Evolutionary conservation across 805 yeast species (phyloP).

Genomic region (Cyberlindnera maclurae): DNA sequence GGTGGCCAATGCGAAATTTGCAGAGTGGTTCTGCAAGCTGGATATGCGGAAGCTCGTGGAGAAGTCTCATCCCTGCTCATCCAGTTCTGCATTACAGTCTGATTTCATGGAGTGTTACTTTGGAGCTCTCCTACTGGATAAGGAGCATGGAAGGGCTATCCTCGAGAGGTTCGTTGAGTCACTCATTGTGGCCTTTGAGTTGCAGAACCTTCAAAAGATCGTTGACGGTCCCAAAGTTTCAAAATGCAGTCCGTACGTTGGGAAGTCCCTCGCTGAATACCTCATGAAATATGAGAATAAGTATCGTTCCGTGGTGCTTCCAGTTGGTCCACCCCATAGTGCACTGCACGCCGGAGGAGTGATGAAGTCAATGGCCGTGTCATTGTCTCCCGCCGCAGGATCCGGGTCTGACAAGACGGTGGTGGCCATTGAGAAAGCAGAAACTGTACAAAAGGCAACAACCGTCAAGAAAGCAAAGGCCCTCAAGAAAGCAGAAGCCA

Average conservation of each 20-base stretch:
- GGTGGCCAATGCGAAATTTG: background rate
- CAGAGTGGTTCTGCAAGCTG: constrained; percentile 1
- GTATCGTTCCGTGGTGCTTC: background rate
- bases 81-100: background rate
- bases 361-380: background rate
- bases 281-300: background rate
- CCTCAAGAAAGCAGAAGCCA: too few species aligned
- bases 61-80: too few species aligned
- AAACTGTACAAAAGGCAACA: too few species aligned
- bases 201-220: background rate
- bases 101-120: constrained; percentile 1
- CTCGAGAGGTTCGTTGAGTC: background rate
- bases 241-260: background rate
- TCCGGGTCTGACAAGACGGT: background rate
- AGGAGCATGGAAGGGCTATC: background rate
- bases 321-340: background rate
- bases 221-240: background rate
- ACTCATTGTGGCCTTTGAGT: background rate
- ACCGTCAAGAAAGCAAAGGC: too few species aligned
- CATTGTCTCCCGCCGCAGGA: background rate
- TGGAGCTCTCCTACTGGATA: constrained; percentile 1
- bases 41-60: background rate
- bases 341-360: background rate
- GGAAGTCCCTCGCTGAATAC: background rate
- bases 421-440: too few species aligned